Evolutionary conservation across 2,329 filamentous ascomycete genomes (phyloP), one percentile per base, ranked within the genome.

Genomic region (Fusarium domesticum): DNA sequence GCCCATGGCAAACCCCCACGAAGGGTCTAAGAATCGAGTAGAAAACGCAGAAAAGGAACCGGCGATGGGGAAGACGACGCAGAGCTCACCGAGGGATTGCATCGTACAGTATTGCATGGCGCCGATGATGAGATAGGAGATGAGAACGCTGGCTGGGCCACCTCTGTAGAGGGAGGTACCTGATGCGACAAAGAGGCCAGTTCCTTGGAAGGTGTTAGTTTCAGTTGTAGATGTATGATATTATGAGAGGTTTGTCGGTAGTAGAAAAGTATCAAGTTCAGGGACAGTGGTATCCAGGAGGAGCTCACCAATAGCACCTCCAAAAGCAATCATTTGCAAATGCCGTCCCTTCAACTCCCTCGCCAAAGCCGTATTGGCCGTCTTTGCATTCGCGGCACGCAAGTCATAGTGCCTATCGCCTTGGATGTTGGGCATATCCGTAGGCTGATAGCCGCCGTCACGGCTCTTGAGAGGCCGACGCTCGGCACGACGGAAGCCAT

Each of bases 301-400:
- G 34, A 19, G 18, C 66, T 33, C 70, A 81, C 87, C 87, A 60
- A 96, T 96, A 11, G 87, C 91, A 39, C 91, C 91, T 51, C 90
- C 90, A 57, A 96, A 95, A 5, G 92, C 92, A 74, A 96, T 96
- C 92, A 96, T 96, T 71, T 96, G 91, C 62, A 96, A 65, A 72
- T 97, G 92, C 38, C 90, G 77, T 11, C 84, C 83, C 69, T 93
- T 93, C 55, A 95, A 70, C 64, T 83, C 84, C 60, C 90, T 77
- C 41, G 87, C 82, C 38, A 97, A 74, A 5, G 85, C 82, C 39
- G 88, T 85, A 52, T 83, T 78, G 3, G 89, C 86, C 2, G 89
- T 91, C 62, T 90, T 85, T 52, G 87, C 71, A 62, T 89, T 78
- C 36, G 79, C 81, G 54, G 70, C 68, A 16, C 72, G 72, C 37